Evolutionary conservation across 371 early-diverging fungal genomes (phyloP).

Genomic region (Cokeromyces recurvatus): DNA sequence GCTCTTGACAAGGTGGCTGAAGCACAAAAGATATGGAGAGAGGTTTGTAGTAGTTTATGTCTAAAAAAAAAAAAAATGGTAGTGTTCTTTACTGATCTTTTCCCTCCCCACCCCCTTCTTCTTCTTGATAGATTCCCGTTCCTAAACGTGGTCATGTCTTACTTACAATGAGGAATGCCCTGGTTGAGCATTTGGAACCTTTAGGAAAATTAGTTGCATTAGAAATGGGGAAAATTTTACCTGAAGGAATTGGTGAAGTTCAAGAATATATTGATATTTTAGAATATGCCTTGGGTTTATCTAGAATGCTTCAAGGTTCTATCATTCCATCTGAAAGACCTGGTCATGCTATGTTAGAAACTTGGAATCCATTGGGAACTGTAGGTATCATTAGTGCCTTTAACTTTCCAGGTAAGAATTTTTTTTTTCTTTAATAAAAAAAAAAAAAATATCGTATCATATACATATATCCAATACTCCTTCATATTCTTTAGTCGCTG

Average conservation of each 20-base stretch:
- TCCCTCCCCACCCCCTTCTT: no score
- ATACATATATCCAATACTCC: not conserved
- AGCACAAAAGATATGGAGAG: constrained; percentile 69
- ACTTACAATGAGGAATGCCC: constrained; percentile 87
- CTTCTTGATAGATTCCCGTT: constrained; percentile 78
- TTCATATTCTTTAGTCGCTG: constrained; percentile 54
- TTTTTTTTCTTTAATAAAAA: not conserved
- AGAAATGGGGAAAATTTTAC: constrained; percentile 95
- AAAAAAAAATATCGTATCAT: not conserved
- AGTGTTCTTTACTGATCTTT: no score
- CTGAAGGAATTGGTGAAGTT: constrained; percentile 96
- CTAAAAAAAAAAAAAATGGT: not conserved
- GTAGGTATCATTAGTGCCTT: constrained; percentile 96
- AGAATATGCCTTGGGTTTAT: constrained; percentile 91
- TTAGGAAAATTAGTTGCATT: constrained; percentile 85
- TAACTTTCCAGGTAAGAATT: constrained; percentile 65
- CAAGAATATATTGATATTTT: constrained; percentile 96
- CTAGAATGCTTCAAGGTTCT: constrained; percentile 81
- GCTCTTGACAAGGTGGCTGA: constrained; percentile 58
- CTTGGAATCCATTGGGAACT: constrained; percentile 93
- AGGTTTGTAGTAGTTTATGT: constrained; percentile 23
- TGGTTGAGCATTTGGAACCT: constrained; percentile 68
- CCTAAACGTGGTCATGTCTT: constrained; percentile 92
- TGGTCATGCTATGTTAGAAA: constrained; percentile 95
- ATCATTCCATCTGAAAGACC: constrained; percentile 93